phyloP scores from a whole-genome alignment of 805 yeast genomes.

The Zygosaccharomyces rouxii region DNA sequence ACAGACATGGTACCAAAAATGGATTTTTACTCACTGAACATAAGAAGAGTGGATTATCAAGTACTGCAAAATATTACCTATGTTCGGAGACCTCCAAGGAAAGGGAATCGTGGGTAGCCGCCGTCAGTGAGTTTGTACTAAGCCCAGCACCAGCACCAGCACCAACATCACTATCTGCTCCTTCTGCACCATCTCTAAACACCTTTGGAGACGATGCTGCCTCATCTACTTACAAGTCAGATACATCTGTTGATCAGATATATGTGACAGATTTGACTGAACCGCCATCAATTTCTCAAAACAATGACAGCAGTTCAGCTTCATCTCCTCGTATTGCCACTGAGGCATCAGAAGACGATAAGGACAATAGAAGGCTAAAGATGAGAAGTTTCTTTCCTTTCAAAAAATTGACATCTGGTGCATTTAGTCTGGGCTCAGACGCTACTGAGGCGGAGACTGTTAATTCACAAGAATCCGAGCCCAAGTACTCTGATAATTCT shows the following conservation, averaged over 20 bases:
- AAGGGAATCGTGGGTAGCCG: conserved; percentile 66
- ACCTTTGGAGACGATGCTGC: conserved; percentile 9
- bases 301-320: conserved; percentile 5
- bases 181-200: conserved; percentile 7
- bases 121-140: conserved; percentile 35
- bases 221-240: conserved; percentile 8
- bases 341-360: conserved; percentile 25
- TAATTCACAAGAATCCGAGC: conserved; percentile 10
- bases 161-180: conserved; percentile 8
- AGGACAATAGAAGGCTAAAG: conserved; percentile 44
- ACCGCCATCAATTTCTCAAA: conserved; percentile 1
- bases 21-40: conserved; percentile 39
- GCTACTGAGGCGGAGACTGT: conserved; percentile 9
- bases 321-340: conserved; percentile 14
- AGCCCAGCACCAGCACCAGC: conserved; percentile 8
- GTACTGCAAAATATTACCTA: conserved; percentile 52
- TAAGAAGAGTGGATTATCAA: conserved; percentile 37
- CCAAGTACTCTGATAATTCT: conserved; percentile 19
- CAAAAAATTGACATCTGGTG: conserved; percentile 33
- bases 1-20: conserved; percentile 35
- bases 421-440: conserved; percentile 12
- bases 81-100: conserved; percentile 79
- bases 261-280: conserved; percentile 21
- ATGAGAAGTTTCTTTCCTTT: conserved; percentile 62
- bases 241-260: conserved; percentile 16